A percentile compares a stretch with the other conserved stretches of the same genome.
phyloP scores from a whole-genome alignment of 176 grass and related monocot species.

The Aechmea fasciata region DNA sequence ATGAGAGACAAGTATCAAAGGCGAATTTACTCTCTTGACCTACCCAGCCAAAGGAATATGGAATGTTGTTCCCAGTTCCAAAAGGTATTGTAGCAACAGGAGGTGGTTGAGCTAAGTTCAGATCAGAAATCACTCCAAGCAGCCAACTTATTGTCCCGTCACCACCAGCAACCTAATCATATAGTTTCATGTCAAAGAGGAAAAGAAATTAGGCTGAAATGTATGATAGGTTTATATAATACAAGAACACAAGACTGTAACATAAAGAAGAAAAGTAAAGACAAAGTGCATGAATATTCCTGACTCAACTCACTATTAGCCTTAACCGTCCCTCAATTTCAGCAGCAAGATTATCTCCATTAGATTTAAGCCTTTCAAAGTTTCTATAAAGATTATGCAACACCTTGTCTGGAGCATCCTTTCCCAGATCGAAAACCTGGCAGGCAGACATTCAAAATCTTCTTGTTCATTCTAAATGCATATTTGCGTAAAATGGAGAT shows the following conservation, averaged over 20 bases:
- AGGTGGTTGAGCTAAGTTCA: slow-evolving; percentile 71
- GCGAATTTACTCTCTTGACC: slow-evolving; percentile 23
- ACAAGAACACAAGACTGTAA: background rate
- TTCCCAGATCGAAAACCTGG: slow-evolving; percentile 73
- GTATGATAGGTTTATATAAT: slow-evolving; percentile 1
- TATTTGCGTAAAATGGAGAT: background rate
- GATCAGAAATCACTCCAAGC: slow-evolving; percentile 90
- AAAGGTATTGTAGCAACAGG: slow-evolving; percentile 78
- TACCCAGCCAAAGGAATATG: slow-evolving; percentile 98
- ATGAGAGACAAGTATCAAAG: background rate
- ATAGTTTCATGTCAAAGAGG: slow-evolving; percentile 21
- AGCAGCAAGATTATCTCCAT: slow-evolving; percentile 57
- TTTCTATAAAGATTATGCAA: slow-evolving; percentile 67
- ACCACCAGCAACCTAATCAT: slow-evolving; percentile 88
- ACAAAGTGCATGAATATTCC: slow-evolving; percentile 6
- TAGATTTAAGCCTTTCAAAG: slow-evolving; percentile 57
- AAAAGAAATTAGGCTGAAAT: slow-evolving; percentile 8
- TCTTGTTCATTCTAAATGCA: background rate
- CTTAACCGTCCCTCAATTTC: slow-evolving; percentile 60
- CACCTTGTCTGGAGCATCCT: slow-evolving; percentile 75
- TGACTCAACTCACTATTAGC: slow-evolving; percentile 69
- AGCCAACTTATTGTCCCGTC: slow-evolving; percentile 90
- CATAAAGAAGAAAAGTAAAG: background rate
- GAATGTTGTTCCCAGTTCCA: slow-evolving; percentile 98
- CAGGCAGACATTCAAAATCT: slow-evolving; percentile 10